phyloP scores from a whole-genome alignment of 495 filamentous ascomycete genomes.

The Penicillium mononematosum region DNA sequence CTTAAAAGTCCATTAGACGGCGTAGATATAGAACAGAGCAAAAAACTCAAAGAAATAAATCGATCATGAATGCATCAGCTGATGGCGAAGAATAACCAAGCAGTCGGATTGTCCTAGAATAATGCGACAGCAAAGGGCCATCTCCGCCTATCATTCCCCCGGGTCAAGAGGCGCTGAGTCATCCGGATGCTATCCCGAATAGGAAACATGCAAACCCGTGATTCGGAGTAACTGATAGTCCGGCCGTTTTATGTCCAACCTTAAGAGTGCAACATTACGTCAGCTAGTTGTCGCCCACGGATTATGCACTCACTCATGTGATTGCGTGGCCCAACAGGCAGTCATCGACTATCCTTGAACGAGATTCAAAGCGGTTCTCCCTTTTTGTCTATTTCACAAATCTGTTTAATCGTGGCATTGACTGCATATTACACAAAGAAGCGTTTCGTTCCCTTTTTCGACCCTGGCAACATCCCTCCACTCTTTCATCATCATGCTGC shows the following conservation, averaged over 20 bases:
- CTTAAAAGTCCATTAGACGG: constrained; percentile 26
- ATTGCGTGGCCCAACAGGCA: constrained; percentile 16
- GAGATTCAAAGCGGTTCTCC: neutral
- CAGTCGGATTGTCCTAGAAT: constrained; percentile 10
- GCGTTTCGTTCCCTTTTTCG: constrained; percentile 1
- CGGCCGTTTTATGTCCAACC: neutral
- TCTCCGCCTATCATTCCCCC: constrained; percentile 5
- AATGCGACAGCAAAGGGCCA: constrained; percentile 13
- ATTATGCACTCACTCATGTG: constrained; percentile 13
- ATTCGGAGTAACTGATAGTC: neutral
- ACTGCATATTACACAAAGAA: neutral
- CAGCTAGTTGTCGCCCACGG: neutral
- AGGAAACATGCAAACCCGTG: constrained; percentile 10
- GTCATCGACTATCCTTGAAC: constrained; percentile 8
- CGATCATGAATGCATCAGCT: constrained; percentile 13
- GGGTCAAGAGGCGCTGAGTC: constrained; percentile 1
- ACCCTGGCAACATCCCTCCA: constrained; percentile 9
- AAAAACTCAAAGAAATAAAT: constrained; percentile 18
- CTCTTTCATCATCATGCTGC: constrained; percentile 19
- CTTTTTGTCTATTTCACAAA: constrained; percentile 1
- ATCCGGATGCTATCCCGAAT: neutral
- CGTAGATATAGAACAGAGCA: constrained; percentile 4
- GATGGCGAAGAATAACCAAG: constrained; percentile 7
- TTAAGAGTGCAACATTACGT: constrained; percentile 5
- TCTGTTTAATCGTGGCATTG: neutral